Evolutionary conservation across 106 monocot species (phyloP), one percentile per base, ranked within the genome.

Genomic region (Vanilla planifolia): DNA sequence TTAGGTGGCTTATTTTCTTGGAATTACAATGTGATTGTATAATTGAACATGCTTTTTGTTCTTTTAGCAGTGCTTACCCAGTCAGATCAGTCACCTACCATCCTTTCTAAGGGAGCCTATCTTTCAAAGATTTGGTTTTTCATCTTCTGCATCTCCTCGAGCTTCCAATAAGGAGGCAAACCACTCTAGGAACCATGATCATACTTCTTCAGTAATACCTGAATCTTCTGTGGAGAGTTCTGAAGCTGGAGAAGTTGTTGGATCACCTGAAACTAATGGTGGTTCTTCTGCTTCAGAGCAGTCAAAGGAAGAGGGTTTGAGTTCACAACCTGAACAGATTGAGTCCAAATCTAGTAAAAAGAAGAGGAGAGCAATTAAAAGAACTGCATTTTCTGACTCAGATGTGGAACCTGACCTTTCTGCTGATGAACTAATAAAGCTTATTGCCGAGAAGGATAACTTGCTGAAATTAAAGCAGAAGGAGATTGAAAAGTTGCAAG

Each of bases 401-500:
- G 75, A 79, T 62, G 26, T 74, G 58, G 87, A 96, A 33, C 33
- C 27, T 64, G 86, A 86, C 27, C 61, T 91, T 39, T 90, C 84
- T 30, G 45, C 45, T 17, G 95, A 90, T 40, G 95, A 91, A 40
- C 71, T 95, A 26, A 64, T 81, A 35, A 90, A 90, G 79, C 84
- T 96, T 42, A 67, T 84, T 50, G 63, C 59, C 25, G 87, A 96
- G 67, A 96, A 79, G 63, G 86, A 96, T 63, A 83, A 81, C 45
- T 46, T 76, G 17, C 67, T 89, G 60, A 87, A 90, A 39, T 1
- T 72, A 36, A 90, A 84, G 62, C 67, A 76, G 24, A 75, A 79
- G 48, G 84, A 90, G 62, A 67, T 81, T 64, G 86, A 90, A 60
- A 61, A 75, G 48, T 77, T 96, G 90, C 68, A 90, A 65, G 85